These are phyloP conservation scores for Hemisphaericaspora xylofermentans DNA, from an alignment of 1,139 yeast genomes.

Conservation along the genomic window DNA sequence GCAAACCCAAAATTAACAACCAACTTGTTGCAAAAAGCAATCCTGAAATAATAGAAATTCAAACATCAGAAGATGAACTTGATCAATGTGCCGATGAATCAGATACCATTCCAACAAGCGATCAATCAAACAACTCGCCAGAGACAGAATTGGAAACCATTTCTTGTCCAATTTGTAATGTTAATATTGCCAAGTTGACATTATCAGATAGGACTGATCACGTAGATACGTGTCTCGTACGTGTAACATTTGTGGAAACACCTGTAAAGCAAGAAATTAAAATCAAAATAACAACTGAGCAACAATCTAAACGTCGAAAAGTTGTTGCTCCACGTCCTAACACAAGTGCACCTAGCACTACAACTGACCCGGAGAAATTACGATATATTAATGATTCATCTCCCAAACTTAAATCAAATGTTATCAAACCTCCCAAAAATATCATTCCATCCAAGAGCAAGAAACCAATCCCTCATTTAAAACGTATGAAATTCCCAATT, in stretches of 20 bases:
- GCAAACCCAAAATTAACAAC: slow-evolving; percentile 3
- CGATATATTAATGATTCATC: slow-evolving; percentile 16
- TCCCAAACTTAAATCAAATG: slow-evolving; percentile 10
- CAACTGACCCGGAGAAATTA: slow-evolving; percentile 15
- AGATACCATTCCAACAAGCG: slow-evolving; percentile 6
- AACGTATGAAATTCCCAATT: slow-evolving; percentile 46
- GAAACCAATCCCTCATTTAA: slow-evolving; percentile 54
- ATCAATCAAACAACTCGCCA: slow-evolving; percentile 8
- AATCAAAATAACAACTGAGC: not conserved
- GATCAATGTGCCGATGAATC: slow-evolving; percentile 4
- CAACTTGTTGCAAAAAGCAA: not conserved
- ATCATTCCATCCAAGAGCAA: slow-evolving; percentile 18
- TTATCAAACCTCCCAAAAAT: slow-evolving; percentile 25
- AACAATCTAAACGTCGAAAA: slow-evolving; percentile 8
- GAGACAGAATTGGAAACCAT: slow-evolving; percentile 8
- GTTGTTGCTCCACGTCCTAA: slow-evolving; percentile 16
- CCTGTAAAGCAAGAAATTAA: slow-evolving; percentile 3
- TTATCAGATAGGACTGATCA: slow-evolving; percentile 52
- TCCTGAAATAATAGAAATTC: slow-evolving; percentile 11
- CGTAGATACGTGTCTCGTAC: slow-evolving; percentile 52
- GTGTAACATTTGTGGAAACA: slow-evolving; percentile 14
- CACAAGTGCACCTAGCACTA: no score
- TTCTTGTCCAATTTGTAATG: slow-evolving; percentile 22
- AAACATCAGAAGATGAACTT: slow-evolving; percentile 9
- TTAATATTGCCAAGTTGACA: slow-evolving; percentile 11